These are phyloP conservation scores for Talaromyces liani DNA, from an alignment of 495 filamentous ascomycete genomes.

Conservation along the genomic window DNA sequence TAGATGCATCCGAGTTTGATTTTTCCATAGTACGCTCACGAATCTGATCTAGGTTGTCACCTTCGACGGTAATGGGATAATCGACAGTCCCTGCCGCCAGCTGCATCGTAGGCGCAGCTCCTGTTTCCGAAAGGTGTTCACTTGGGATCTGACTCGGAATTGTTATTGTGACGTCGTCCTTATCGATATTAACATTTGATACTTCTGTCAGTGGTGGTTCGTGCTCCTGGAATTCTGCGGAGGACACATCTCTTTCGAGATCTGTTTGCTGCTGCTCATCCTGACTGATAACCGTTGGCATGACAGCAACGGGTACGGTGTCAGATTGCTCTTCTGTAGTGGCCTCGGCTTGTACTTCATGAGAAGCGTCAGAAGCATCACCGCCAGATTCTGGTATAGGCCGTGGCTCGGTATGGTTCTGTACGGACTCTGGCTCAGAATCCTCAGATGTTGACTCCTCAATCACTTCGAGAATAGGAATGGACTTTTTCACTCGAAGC, in stretches of 20 bases:
- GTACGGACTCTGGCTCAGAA: neutral
- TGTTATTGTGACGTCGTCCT: neutral
- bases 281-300: neutral
- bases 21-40: neutral
- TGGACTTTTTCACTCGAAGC: neutral
- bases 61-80: neutral
- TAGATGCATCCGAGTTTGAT: neutral
- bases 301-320: neutral
- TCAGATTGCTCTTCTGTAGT: neutral
- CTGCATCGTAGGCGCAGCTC: neutral
- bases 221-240: neutral
- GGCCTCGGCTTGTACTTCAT: neutral
- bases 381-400: neutral
- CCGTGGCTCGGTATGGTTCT: neutral
- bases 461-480: neutral
- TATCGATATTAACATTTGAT: neutral
- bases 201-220: neutral
- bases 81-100: neutral
- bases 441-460: neutral
- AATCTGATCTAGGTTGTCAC: neutral
- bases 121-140: neutral
- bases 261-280: neutral
- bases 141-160: neutral
- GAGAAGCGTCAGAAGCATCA: neutral
- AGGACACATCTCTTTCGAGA: neutral